These are phyloP conservation scores for Mucor circinelloides DNA, from an alignment of 371 early-diverging fungal genomes.

Conservation along the genomic window DNA sequence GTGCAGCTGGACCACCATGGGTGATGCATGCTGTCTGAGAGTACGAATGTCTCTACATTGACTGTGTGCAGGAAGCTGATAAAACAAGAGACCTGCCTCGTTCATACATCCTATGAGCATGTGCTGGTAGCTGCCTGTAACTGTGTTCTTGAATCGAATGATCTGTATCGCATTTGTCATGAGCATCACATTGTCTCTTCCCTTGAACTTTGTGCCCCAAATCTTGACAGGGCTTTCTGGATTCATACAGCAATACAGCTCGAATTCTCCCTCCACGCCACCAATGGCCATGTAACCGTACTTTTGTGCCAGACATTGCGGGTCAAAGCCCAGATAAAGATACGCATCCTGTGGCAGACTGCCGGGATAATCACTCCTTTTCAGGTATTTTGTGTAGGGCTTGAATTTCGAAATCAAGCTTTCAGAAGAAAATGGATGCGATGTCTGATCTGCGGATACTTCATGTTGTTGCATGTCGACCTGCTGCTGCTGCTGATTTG, in stretches of 20 bases:
- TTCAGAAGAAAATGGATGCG: neutral
- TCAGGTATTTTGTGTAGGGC: conserved; percentile 50
- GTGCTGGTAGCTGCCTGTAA: conserved; percentile 15
- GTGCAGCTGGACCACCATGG: conserved; percentile 19
- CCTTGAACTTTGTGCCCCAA: conserved; percentile 39
- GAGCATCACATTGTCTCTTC: conserved; percentile 39
- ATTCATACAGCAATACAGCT: conserved; percentile 53
- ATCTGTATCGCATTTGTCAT: conserved; percentile 63
- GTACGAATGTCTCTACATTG: conserved; percentile 18
- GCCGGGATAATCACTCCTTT: conserved; percentile 37
- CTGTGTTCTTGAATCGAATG: conserved; percentile 48
- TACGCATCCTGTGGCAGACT: conserved; percentile 30
- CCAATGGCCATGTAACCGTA: conserved; percentile 62
- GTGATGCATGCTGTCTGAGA: neutral
- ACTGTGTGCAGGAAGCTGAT: conserved; percentile 38
- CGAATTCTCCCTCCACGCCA: conserved; percentile 45
- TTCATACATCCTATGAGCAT: conserved; percentile 47
- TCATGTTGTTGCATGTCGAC: neutral
- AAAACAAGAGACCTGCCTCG: conserved; percentile 48
- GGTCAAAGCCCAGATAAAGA: conserved; percentile 37
- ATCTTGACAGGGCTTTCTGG: conserved; percentile 29
- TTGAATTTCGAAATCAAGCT: conserved; percentile 8
- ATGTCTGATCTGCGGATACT: neutral
- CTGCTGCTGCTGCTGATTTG: neutral
- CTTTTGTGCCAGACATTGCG: conserved; percentile 52